Base-by-base conservation (phyloP, 805 yeast genomes). In the Hanseniaspora lachancei region DNA sequence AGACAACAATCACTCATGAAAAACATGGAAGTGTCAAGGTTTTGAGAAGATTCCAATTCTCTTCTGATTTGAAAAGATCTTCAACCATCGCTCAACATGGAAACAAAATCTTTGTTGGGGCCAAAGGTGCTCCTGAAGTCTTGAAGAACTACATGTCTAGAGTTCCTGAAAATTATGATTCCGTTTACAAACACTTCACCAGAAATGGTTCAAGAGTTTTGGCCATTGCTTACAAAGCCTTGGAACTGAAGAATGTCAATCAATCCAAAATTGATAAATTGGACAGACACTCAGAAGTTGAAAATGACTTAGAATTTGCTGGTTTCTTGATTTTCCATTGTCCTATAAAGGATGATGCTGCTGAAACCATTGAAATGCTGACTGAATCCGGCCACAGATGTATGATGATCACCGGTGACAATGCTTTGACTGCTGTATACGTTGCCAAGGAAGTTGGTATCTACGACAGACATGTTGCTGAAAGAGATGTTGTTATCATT, bases 111-210 rank as follows among this genome's bases (percentile, higher is more conserved):
- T 75, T 88, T 60, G 93, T 89, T 47, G 83, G 95, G 60, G 95
- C 82, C 46, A 93, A 93, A 72, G 98, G 98, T 76, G 98, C 98
- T 1, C 98, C 98, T 5, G 98, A 93, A 72, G 93, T 97, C 20
- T 81, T 93, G 62, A 81, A 82, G 66, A 76, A 74, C 57, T 87
- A 93, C 86, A 71, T 93, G 59, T 62, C 68, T 46, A 74, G 73
- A 47, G 80, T 85, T 57, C 97, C 97, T 21, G 78, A 72, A 34
- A 75, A 80, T 62, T 93, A 91, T 66, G 97, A 91, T 67, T 86
- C 80, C 24, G 79, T 83, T 38, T 93, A 80, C 72, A 89, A 89
- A 70, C 81, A 88, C 13, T 93, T 86, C 66, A 93, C 97, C 20
- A 85, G 96, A 72, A 76, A 95, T 48, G 98, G 98, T 62, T 86